Percentiles rank a stretch among this genome's conserved stretches.
Conservation (phyloP, 2,329 filamentous ascomycete genomes). For the Pestalotiopsis sp. region DNA sequence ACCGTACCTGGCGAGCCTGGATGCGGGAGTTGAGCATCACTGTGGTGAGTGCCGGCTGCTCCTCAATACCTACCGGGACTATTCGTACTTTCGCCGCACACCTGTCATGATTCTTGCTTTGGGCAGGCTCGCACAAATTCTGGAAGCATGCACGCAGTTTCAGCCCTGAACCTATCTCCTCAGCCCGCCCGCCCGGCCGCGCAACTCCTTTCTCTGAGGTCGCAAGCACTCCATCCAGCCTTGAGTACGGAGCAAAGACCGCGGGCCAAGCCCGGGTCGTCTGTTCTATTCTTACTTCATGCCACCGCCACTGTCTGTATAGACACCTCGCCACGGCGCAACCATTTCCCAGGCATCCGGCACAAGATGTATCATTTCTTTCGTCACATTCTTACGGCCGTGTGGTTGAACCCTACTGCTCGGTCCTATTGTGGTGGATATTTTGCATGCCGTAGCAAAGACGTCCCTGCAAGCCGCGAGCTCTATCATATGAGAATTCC, state of each 20-base stretch:
- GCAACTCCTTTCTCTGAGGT: background rate
- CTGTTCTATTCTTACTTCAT: background rate
- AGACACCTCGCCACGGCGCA: background rate
- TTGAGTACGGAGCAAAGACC: background rate
- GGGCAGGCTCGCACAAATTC: background rate
- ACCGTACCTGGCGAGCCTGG: background rate
- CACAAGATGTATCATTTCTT: background rate
- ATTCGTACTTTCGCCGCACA: background rate
- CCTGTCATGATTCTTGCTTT: background rate
- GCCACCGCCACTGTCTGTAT: background rate
- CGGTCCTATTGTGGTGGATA: background rate
- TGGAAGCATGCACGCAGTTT: background rate
- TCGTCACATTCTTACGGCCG: background rate
- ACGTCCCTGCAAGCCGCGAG: background rate
- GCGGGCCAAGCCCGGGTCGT: background rate
- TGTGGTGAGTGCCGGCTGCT: background rate
- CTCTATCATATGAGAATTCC: background rate
- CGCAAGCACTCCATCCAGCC: background rate
- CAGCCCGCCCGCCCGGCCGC: background rate
- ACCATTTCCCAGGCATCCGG: background rate
- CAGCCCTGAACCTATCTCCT: slow-evolving; percentile 3
- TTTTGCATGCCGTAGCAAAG: background rate
- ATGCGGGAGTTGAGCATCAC: background rate
- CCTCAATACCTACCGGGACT: background rate
- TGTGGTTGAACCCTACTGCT: background rate